Percentiles rank a stretch among this genome's conserved stretches.
phyloP scores from a whole-genome alignment of 2,329 filamentous ascomycete genomes.

The Sclerotiophoma versabilis region DNA sequence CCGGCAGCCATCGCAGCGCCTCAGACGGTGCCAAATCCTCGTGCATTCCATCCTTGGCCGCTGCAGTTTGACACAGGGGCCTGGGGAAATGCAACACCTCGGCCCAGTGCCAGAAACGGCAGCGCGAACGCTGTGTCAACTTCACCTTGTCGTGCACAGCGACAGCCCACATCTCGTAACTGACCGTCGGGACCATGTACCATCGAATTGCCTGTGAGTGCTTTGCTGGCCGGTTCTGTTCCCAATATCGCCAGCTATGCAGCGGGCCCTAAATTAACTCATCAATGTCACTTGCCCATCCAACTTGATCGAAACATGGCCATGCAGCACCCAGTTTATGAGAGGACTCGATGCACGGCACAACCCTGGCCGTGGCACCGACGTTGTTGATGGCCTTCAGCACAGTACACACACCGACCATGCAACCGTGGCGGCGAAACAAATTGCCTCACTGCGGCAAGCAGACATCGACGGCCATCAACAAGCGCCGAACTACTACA shows the following conservation, averaged over 20 bases:
- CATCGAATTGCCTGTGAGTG: conserved; percentile 12
- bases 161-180: not conserved
- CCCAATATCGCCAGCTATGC: conserved; percentile 23
- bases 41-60: conserved; percentile 19
- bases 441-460: not conserved
- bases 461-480: conserved; percentile 1
- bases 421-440: conserved; percentile 22
- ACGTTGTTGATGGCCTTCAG: conserved; percentile 30
- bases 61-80: conserved; percentile 9
- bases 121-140: conserved; percentile 7
- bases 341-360: conserved; percentile 13
- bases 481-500: conserved; percentile 32
- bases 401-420: conserved; percentile 8
- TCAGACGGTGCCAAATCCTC: conserved; percentile 4
- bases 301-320: conserved; percentile 13
- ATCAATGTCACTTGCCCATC: conserved; percentile 23
- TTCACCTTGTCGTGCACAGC: not conserved
- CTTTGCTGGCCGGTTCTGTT: conserved; percentile 14
- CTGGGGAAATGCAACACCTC: conserved; percentile 17
- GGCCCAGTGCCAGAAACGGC: conserved; percentile 17
- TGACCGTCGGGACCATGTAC: not conserved
- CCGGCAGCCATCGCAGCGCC: conserved; percentile 19
- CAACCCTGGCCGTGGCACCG: conserved; percentile 16
- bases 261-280: conserved; percentile 27
- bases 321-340: conserved; percentile 15